phyloP scores from a whole-genome alignment of 495 filamentous ascomycete species.

The Penicillium lagena region DNA sequence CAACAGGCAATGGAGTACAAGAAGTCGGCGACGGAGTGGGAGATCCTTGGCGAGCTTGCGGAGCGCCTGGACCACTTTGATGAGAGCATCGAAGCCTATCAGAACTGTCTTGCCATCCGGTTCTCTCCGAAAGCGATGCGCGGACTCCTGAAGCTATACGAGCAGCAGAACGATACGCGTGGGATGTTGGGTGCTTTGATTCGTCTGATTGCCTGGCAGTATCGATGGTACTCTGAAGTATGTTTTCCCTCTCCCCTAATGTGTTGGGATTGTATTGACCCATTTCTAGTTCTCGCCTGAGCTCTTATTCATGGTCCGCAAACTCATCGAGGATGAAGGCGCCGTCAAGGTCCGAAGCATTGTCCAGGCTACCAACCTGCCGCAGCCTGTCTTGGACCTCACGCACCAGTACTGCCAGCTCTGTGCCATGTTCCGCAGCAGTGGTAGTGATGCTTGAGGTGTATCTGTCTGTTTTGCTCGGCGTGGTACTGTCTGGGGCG shows the following conservation, averaged over 20 bases:
- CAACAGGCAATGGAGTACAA: constrained; percentile 88
- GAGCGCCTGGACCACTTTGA: constrained; percentile 84
- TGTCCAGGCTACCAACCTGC: constrained; percentile 88
- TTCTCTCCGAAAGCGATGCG: constrained; percentile 89
- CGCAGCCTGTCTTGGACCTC: constrained; percentile 86
- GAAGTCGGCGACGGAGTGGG: constrained; percentile 95
- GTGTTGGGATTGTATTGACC: not conserved
- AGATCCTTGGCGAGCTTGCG: constrained; percentile 90
- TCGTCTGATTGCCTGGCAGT: constrained; percentile 91
- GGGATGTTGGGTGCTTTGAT: constrained; percentile 76
- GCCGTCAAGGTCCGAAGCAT: constrained; percentile 97
- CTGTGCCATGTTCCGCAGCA: constrained; percentile 91
- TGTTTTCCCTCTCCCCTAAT: constrained; percentile 6
- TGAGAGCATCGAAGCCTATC: constrained; percentile 88
- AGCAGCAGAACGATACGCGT: constrained; percentile 64
- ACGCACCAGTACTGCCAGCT: constrained; percentile 94
- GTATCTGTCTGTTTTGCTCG: not conserved
- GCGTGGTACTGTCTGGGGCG: too few relatives aligned
- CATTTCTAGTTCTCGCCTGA: constrained; percentile 75
- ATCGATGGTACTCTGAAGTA: constrained; percentile 96
- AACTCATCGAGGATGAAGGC: constrained; percentile 93
- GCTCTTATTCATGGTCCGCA: constrained; percentile 77
- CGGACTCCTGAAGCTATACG: constrained; percentile 73
- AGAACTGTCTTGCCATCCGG: constrained; percentile 69
- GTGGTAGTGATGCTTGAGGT: constrained; percentile 76